Evolutionary conservation across 345 rosid genomes (phyloP), one percentile per base, ranked within the genome.

Genomic region (Excoecaria cochinchinensis): DNA sequence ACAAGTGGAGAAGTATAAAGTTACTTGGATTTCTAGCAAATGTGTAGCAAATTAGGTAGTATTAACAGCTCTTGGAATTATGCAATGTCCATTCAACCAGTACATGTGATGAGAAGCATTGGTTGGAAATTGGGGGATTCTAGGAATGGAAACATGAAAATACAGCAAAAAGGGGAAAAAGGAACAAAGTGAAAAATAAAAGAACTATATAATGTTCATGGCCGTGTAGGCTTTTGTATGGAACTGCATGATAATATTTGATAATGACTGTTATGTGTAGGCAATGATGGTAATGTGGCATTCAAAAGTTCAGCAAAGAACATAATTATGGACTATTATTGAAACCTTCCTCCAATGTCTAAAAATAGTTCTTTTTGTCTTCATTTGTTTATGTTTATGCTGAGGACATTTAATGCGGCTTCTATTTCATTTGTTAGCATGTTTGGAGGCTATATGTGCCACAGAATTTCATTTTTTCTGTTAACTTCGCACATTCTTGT

Each of bases 401-500:
- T n/a, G 16, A 9, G 47, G 55, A 47, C 40, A 12, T 38, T 24
- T 46, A 52, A 36, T 52, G 59, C 56, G 36, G 17, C 60, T 72
- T 62, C 55, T 10, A 22, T 39, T 47, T 59, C 42, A 25, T 72
- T 72, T 72, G n/a, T n/a, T n/a, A n/a, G n/a, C n/a, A n/a, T n/a
- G n/a, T n/a, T 31, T 48, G 22, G 52, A 71, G 65, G 51, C 21
- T 71, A 22, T 16, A 31, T 61, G 68, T 25, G 51, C 68, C 17
- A 47, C 55, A 25, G 16, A 5, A 22, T 19, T 70, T 70, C 48
- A 70, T 52, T 13, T 53, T 57, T 36, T 70, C 19, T 56, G 14
- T 22, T 56, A n/a, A 56, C n/a, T 24, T 14, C 12, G 61, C 8
- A 22, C 46, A n/a, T n/a, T n/a, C 36, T 71, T 3, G 48, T 24